These are phyloP conservation scores for Barnettozyma populi DNA, from an alignment of 805 yeast genomes.

Conservation along the genomic window DNA sequence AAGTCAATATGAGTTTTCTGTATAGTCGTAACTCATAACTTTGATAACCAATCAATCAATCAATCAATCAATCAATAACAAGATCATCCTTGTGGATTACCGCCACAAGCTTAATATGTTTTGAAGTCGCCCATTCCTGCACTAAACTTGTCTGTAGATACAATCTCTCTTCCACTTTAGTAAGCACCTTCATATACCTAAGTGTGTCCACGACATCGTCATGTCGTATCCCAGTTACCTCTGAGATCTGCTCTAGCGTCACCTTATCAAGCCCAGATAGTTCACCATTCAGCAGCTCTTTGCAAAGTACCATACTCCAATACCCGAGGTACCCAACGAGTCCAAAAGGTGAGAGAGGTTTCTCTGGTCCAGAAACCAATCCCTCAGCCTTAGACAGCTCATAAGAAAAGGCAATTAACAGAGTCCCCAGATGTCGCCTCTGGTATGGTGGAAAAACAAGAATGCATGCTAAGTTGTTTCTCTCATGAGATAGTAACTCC, in stretches of 20 bases:
- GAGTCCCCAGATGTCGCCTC: conserved; percentile 66
- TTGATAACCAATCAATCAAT: too few species aligned
- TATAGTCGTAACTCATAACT: background rate
- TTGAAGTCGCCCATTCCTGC: conserved; percentile 13
- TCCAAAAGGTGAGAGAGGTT: conserved; percentile 84
- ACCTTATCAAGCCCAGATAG: conserved; percentile 28
- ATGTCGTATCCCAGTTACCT: conserved; percentile 55
- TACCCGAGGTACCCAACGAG: conserved; percentile 61
- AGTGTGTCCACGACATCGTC: conserved; percentile 59
- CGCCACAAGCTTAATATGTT: conserved; percentile 15
- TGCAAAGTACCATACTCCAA: conserved; percentile 60
- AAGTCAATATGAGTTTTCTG: too few species aligned
- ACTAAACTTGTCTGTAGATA: conserved; percentile 13
- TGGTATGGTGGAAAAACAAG: conserved; percentile 92
- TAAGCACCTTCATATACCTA: conserved; percentile 46
- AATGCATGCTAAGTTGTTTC: conserved; percentile 86
- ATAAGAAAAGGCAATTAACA: conserved; percentile 80
- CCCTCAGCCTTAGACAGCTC: conserved; percentile 62
- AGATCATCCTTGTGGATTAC: conserved; percentile 1
- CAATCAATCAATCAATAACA: conserved; percentile 5
- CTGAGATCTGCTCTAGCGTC: conserved; percentile 45
- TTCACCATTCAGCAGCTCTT: conserved; percentile 38
- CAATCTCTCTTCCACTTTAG: conserved; percentile 20
- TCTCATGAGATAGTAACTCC: conserved; percentile 70
- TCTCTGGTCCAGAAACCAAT: conserved; percentile 80